phyloP scores from a whole-genome alignment of 345 rosid species.

The Citrus reticulata region DNA sequence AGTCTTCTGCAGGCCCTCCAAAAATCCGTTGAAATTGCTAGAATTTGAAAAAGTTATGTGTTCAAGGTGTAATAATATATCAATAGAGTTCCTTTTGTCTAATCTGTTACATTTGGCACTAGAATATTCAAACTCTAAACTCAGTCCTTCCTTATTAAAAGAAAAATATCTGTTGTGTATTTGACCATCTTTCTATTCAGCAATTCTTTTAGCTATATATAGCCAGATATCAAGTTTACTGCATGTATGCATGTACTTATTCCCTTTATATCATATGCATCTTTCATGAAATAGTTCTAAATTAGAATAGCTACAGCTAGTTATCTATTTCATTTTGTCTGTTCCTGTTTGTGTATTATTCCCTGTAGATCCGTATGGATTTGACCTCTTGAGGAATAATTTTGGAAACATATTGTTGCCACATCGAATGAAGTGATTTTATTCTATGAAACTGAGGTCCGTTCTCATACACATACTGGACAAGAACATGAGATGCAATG shows the following conservation, averaged over 20 bases:
- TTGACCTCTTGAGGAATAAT: not conserved
- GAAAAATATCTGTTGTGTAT: not conserved
- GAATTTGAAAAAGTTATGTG: conserved; percentile 22
- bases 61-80: not conserved
- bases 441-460: not conserved
- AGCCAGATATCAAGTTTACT: not conserved
- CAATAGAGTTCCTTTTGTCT: not conserved
- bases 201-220: not conserved
- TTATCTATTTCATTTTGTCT: not conserved
- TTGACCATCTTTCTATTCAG: not conserved
- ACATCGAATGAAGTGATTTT: not conserved
- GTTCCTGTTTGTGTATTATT: not conserved
- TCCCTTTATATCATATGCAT: not conserved
- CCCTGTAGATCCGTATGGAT: not conserved
- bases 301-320: not conserved
- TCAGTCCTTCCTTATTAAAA: not conserved
- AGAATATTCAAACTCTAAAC: not conserved
- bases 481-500: not conserved
- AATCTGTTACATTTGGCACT: not conserved
- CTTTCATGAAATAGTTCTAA: not conserved
- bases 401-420: not conserved
- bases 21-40: conserved; percentile 69
- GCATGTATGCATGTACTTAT: too few species aligned
- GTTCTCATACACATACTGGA: not conserved
- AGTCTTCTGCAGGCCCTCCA: conserved; percentile 76